A percentile compares a stretch with the other conserved stretches of the same genome.
phyloP scores from a whole-genome alignment of 768 basidiomycete genomes.

The Clitopilus hobsonii region DNA sequence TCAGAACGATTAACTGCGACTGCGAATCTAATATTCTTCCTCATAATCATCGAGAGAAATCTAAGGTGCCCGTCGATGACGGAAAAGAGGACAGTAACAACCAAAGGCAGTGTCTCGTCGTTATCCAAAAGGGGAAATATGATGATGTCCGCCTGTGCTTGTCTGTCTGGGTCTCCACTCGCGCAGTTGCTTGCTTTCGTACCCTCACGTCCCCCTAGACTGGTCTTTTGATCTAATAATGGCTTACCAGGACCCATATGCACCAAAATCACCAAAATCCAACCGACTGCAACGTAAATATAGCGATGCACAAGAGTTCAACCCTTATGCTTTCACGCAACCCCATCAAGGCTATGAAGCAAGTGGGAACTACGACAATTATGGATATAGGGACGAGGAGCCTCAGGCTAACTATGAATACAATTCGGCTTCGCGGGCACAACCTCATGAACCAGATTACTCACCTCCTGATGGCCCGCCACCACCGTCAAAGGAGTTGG shows the following conservation, averaged over 20 bases:
- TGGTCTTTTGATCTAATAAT: constrained; percentile 23
- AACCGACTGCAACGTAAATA: background rate
- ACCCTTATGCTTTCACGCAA: constrained; percentile 37
- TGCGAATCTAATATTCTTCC: no score
- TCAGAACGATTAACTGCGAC: no score
- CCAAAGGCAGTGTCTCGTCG: constrained; percentile 2
- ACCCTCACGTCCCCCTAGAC: background rate
- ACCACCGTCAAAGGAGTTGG: constrained; percentile 9
- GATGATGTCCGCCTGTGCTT: background rate
- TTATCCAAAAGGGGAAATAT: background rate
- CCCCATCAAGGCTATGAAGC: constrained; percentile 54
- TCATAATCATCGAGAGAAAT: background rate
- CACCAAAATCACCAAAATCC: constrained; percentile 25
- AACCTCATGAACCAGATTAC: constrained; percentile 11
- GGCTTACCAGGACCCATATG: constrained; percentile 55
- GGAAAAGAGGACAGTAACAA: background rate
- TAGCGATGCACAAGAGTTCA: constrained; percentile 21
- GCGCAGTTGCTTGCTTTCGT: background rate
- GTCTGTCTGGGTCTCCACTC: background rate
- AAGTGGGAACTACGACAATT: constrained; percentile 24
- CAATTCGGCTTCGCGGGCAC: constrained; percentile 16
- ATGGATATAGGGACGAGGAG: constrained; percentile 39
- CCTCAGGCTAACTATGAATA: constrained; percentile 20
- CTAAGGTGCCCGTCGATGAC: background rate
- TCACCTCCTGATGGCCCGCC: constrained; percentile 5